Evolutionary conservation across 257 asterid species (phyloP), one percentile per base, ranked within the genome.

Genomic region (Penstemon eatonii): DNA sequence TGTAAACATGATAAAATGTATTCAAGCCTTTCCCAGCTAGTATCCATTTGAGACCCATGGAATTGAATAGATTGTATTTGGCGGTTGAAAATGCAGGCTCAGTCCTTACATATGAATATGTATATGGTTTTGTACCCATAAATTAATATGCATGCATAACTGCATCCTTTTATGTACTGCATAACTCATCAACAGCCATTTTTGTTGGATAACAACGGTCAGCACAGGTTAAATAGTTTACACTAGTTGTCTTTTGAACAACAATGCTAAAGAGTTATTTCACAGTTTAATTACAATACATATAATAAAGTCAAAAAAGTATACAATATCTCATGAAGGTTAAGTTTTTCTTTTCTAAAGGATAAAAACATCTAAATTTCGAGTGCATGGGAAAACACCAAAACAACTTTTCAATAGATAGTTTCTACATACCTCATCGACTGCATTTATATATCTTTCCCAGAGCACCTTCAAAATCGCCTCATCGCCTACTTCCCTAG

Each of bases 401-500:
- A 25, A 70, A 41, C 19, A 71, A 58, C 58, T 38, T 49, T 8
- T 64, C 63, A 39, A 4, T 3, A 46, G 37, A 68, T 58, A 69
- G 62, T 41, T 65, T 41, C 65, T 60, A 39, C 75, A 65, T 74
- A 92, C 97, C 95, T 93, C 86, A 69, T 87, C 89, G 79, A 73
- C 79, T 68, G 94, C 84, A 80, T 73, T 78, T 61, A 58, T 66
- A 55, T 76, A 87, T 83, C 85, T 87, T 81, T 80, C 89, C 88
- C 91, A 86, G 66, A 93, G 86, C 49, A 82, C 76, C 81, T 85
- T 85, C 80, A 93, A 81, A 56, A 90, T 93, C 13, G 87, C 96
- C 86, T 93, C 97, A 63, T 90, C 96, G 5, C 97, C 99, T 53
- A 76, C 85, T 75, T 90, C 99, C 75, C 99, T 93, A 58, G 74